Evolutionary conservation across 139 green algal species (phyloP), one percentile per base, ranked within the genome.

Genomic region (Chlorella sp.): DNA sequence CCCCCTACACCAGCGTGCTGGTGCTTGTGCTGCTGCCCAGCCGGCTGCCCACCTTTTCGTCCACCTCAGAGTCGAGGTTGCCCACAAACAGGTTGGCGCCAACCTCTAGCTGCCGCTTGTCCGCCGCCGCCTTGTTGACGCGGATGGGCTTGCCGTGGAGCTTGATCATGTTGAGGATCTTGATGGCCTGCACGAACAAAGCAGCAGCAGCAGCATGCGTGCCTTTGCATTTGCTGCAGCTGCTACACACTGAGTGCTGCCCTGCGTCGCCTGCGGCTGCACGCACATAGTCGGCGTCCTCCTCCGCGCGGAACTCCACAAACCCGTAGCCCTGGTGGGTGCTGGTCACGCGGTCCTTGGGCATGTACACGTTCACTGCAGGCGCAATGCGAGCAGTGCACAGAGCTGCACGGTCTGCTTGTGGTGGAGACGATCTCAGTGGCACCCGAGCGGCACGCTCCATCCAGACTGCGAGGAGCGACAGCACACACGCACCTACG

Each of bases 51-150:
- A 92, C 89, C 89, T 98, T 99, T 67, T 99, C 95, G 72, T 99
- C 95, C 24, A 99, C 93, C 31, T 99, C 94, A 1, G 89, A 77
- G 78, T 98, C 95, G 14, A 99, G 85, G 76, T 97, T 97, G 2
- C 95, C 95, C 2, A 99, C 92, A 82, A 99, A 99, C 26, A 99
- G 81, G 80, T 99, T 99, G 59, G 95, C 95, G 1, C 95, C 95
- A 23, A 99, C 91, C 27, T 98, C 95, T 31, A 82, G 55, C 3
- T 76, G 84, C 61, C 87, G 85, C 74, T 91, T 92, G 77, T 98
- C 93, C 64, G 92, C 76, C 14, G 83, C 81, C 6, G 93, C 83
- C 80, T 97, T 96, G 84, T 97, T 99, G 20, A 98, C 93, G 2
- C 93, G 84, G 59, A 99, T 93, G 69, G 95, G 91, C 76, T 98